These are phyloP conservation scores for Fusarium concolor DNA, from an alignment of 2,329 filamentous ascomycete genomes.

Conservation along the genomic window DNA sequence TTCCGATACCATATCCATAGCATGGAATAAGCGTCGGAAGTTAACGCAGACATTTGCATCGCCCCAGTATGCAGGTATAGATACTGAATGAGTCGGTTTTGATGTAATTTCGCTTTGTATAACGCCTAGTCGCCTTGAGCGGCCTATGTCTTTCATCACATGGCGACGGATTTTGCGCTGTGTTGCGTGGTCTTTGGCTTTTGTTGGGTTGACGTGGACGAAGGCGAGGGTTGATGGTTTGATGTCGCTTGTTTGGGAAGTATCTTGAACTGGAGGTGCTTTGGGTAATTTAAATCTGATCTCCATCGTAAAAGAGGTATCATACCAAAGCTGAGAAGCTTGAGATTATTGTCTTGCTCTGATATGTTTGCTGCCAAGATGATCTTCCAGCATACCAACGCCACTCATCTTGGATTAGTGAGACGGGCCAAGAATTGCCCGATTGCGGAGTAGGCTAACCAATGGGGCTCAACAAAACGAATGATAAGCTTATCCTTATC, in stretches of 20 bases:
- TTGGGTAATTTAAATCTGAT: neutral
- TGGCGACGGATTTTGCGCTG: conserved; percentile 40
- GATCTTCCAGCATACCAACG: neutral
- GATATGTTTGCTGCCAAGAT: neutral
- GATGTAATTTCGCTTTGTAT: neutral
- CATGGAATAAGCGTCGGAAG: conserved; percentile 31
- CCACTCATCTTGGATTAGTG: neutral
- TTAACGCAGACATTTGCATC: conserved; percentile 35
- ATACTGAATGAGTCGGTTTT: neutral
- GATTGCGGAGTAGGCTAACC: neutral
- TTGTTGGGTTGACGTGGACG: conserved; percentile 28
- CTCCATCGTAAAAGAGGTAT: neutral
- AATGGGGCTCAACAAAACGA: neutral
- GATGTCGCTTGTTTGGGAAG: accelerated
- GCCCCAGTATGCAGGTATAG: conserved; percentile 31
- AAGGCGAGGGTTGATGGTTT: conserved; percentile 20
- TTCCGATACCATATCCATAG: conserved; percentile 39
- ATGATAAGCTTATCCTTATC: neutral
- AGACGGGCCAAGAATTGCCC: neutral
- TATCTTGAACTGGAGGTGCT: neutral
- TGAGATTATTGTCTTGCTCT: neutral
- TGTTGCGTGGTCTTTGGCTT: conserved; percentile 18
- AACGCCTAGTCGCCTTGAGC: conserved; percentile 11
- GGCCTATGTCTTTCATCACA: conserved; percentile 39
- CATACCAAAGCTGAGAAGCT: no score